Evolutionary conservation across 768 basidiomycete genomes (phyloP).

Genomic region (Leccinum uliginosum): DNA sequence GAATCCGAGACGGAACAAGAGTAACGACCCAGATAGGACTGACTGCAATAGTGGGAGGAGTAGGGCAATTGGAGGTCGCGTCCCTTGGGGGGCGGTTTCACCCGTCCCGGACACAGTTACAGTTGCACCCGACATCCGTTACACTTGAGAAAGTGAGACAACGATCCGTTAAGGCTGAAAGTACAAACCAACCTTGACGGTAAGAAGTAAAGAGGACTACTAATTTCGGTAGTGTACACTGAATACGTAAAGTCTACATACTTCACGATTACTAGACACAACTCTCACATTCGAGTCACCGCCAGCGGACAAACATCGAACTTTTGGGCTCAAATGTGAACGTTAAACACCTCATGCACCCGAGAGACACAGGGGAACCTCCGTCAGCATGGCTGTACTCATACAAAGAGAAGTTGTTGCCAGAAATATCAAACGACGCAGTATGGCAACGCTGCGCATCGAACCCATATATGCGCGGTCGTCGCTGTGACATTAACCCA

Average conservation of each 20-base stretch:
- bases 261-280: too few species aligned
- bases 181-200: not conserved
- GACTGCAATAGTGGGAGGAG: constrained; percentile 20
- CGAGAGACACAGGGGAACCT: too few species aligned
- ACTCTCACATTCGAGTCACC: too few species aligned
- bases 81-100: not conserved
- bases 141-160: not conserved
- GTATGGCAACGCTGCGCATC: not conserved
- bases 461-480: too few species aligned
- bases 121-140: constrained; percentile 7
- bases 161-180: not conserved
- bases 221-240: not conserved
- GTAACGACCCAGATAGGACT: constrained; percentile 5
- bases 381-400: too few species aligned
- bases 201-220: not conserved
- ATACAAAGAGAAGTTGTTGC: too few species aligned
- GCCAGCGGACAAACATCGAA: too few species aligned
- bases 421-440: not conserved
- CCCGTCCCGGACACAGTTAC: not conserved
- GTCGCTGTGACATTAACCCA: not conserved
- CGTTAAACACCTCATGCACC: too few species aligned
- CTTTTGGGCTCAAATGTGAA: too few species aligned
- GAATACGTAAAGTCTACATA: too few species aligned
- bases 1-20: constrained; percentile 13
- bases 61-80: constrained; percentile 22